Evolutionary conservation across 305 asterid species (phyloP).

Genomic region (Euphrasia arctica): DNA sequence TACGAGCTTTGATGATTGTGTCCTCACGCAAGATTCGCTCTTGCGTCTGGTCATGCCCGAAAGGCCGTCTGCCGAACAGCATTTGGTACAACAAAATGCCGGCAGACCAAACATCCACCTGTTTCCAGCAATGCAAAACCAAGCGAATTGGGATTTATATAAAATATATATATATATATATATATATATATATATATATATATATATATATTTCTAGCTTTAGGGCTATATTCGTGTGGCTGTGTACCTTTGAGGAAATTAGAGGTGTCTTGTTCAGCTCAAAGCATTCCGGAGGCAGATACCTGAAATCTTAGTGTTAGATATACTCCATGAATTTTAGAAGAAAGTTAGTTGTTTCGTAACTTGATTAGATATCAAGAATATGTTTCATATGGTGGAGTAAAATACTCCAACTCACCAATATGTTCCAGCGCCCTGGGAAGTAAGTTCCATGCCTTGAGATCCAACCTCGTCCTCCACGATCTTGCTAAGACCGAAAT

Average conservation of each 20-base stretch:
- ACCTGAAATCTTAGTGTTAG: conserved; percentile 50
- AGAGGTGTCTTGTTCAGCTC: conserved; percentile 94
- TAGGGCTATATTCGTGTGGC: neutral
- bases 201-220: neutral
- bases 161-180: too few species aligned
- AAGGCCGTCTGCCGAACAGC: conserved; percentile 93
- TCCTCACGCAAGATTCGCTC: conserved; percentile 96
- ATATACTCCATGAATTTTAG: neutral
- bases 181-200: too few species aligned
- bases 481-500: conserved; percentile 99
- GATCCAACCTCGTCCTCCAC: conserved; percentile 98
- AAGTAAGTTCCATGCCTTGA: conserved; percentile 99
- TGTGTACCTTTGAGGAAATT: conserved; percentile 87
- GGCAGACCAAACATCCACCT: conserved; percentile 99
- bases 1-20: conserved; percentile 91
- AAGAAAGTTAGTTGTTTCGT: too few species aligned
- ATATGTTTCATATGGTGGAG: too few species aligned
- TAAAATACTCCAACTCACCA: conserved; percentile 56
- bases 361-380: too few species aligned
- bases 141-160: neutral
- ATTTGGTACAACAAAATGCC: conserved; percentile 94
- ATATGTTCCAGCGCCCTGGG: conserved; percentile 99
- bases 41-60: conserved; percentile 95
- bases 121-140: conserved; percentile 28
- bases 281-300: conserved; percentile 99